These are phyloP conservation scores for Waltergamsia citrina DNA, from an alignment of 2,329 filamentous ascomycete genomes.

Conservation along the genomic window DNA sequence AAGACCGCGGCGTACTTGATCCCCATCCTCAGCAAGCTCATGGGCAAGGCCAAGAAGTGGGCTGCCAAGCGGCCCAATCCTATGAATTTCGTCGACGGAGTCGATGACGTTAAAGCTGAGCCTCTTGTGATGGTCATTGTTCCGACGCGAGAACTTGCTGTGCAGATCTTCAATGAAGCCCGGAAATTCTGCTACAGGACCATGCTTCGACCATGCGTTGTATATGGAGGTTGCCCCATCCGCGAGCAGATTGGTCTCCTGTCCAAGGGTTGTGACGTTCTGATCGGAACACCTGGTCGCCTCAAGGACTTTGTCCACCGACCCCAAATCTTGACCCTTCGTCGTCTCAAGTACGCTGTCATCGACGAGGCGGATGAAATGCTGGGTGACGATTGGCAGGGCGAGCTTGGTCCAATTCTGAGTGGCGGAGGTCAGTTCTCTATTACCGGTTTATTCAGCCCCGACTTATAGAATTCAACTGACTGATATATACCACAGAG, in stretches of 20 bases:
- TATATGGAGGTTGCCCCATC: constrained; percentile 77
- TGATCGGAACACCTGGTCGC: constrained; percentile 82
- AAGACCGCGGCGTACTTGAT: constrained; percentile 93
- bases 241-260: constrained; percentile 63
- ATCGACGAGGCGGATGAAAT: constrained; percentile 96
- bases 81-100: constrained; percentile 37
- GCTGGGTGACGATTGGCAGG: constrained; percentile 69
- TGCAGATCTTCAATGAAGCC: constrained; percentile 92
- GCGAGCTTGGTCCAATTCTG: constrained; percentile 67
- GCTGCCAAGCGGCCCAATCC: constrained; percentile 67
- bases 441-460: too few relatives aligned
- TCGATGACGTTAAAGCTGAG: constrained; percentile 58
- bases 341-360: constrained; percentile 69
- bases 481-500: constrained; percentile 1
- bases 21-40: constrained; percentile 79
- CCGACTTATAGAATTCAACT: too few relatives aligned
- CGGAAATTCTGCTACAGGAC: constrained; percentile 89
- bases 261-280: constrained; percentile 74
- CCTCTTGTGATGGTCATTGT: constrained; percentile 79
- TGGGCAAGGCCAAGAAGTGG: constrained; percentile 91
- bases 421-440: constrained; percentile 63
- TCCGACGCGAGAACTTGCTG: constrained; percentile 81
- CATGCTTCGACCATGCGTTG: constrained; percentile 84
- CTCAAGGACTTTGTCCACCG: constrained; percentile 75
- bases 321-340: constrained; percentile 57